Base-by-base conservation (phyloP, 495 filamentous ascomycete species). In the Penicillium antarcticum region DNA sequence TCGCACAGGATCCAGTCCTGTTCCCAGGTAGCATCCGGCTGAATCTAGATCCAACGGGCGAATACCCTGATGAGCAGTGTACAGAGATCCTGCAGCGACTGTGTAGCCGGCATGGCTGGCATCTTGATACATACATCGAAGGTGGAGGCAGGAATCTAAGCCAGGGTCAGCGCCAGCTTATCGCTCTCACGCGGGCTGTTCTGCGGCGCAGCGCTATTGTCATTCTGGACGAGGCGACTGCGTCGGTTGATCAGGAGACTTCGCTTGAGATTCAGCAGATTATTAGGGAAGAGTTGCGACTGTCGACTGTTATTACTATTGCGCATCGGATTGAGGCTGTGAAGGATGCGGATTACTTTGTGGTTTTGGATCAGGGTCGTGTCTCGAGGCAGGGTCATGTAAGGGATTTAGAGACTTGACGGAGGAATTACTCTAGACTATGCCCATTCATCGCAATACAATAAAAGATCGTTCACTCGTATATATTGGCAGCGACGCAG, bases 261-360 rank as follows among this genome's bases (percentile, higher is more conserved):
- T 87, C 87, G n/a, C 68, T 81, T 57, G 76, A 84, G 47, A 89
- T 94, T 40, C 89, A 95, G 72, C 75, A 82, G 58, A 73, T 94
- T 31, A 62, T 95, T 47, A 68, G 86, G 26, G 84, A 88, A 56
- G 89, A 92, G 73, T 73, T 94, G 71, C 73, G 67, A 41, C 72
- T 84, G 33, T 91, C 87, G 53, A 95, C 90, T 2, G 89, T 95
- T 12, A 84, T 95, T 42, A 91, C 87, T 4, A 91, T 95, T 68
- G 90, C 89, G 36, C 90, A 95, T 77, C 82, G 88, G 37, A 61
- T 88, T 19, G 88, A 91, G 63, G 88, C 88, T 18, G 87, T 91
- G n/a, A 79, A 79, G 65, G 80, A 87, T 60, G 88, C 88, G 14
- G 81, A 87, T 57, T 88, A 79, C 51, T 88, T 83, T 62, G 71